Conservation (phyloP, 2,329 filamentous ascomycete species). For the Knufia petricola region DNA sequence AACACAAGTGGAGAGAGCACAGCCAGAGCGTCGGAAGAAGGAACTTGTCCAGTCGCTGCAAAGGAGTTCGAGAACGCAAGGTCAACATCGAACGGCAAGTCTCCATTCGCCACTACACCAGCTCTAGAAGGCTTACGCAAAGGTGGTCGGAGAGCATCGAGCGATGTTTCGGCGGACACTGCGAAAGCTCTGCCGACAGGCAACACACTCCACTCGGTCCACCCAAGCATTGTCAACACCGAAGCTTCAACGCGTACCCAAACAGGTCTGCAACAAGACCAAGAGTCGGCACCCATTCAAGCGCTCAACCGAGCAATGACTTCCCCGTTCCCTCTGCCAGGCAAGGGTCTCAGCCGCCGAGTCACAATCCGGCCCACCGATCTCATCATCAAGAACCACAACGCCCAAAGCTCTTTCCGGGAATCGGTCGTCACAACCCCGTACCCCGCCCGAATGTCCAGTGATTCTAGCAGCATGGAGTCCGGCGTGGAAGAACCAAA, state of each 20-base stretch:
- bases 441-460: constrained; percentile 14
- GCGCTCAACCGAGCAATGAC: not conserved
- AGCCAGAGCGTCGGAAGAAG: too few relatives aligned
- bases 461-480: constrained; percentile 15
- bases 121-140: too few relatives aligned
- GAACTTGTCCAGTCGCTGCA: too few relatives aligned
- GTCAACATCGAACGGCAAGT: too few relatives aligned
- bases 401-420: constrained; percentile 16
- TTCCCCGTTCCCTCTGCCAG: not conserved
- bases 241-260: not conserved
- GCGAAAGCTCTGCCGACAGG: not conserved
- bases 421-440: constrained; percentile 22
- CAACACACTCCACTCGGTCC: constrained; percentile 1
- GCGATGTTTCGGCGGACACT: not conserved
- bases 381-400: constrained; percentile 16
- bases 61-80: too few relatives aligned
- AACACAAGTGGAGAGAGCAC: too few relatives aligned
- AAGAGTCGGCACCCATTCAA: not conserved
- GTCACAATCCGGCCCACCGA: constrained; percentile 22
- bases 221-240: constrained; percentile 4
- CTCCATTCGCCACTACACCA: too few relatives aligned
- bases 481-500: constrained; percentile 3
- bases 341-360: constrained; percentile 11
- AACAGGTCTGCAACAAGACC: not conserved
- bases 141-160: not conserved